phyloP scores from a whole-genome alignment of 805 yeast species.

The Candida awuae region DNA sequence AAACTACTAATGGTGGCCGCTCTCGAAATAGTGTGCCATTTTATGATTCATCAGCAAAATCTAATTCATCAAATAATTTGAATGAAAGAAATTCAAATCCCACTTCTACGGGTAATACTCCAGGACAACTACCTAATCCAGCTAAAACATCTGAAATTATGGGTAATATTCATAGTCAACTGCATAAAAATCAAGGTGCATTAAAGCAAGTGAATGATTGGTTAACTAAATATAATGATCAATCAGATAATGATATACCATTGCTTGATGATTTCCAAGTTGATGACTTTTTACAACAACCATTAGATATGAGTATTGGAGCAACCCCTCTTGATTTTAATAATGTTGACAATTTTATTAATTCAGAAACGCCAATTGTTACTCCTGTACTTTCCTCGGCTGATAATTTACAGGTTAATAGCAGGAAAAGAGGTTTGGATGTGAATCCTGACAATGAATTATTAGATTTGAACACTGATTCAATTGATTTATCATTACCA shows the following conservation, averaged over 20 bases:
- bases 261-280: conserved; percentile 27
- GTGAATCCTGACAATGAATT: too few relatives aligned
- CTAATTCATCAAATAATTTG: too few relatives aligned
- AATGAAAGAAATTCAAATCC: too few relatives aligned
- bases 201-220: conserved; percentile 51
- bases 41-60: too few relatives aligned
- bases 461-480: too few relatives aligned
- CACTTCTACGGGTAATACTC: too few relatives aligned
- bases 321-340: conserved; percentile 11
- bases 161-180: conserved; percentile 39
- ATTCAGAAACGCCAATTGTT: conserved; percentile 3
- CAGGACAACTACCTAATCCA: background rate
- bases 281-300: conserved; percentile 25
- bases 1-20: too few relatives aligned
- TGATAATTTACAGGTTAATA: background rate
- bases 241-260: conserved; percentile 11
- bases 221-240: conserved; percentile 29
- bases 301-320: conserved; percentile 13
- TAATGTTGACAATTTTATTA: conserved; percentile 4
- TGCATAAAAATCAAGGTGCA: conserved; percentile 42
- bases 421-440: background rate
- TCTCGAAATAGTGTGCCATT: too few relatives aligned
- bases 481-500: too few relatives aligned
- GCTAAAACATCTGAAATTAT: conserved; percentile 20
- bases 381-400: conserved; percentile 3